Percentiles rank a stretch among this genome's conserved stretches.
Conservation (phyloP, 768 basidiomycete genomes). For the Grammothele lineata region DNA sequence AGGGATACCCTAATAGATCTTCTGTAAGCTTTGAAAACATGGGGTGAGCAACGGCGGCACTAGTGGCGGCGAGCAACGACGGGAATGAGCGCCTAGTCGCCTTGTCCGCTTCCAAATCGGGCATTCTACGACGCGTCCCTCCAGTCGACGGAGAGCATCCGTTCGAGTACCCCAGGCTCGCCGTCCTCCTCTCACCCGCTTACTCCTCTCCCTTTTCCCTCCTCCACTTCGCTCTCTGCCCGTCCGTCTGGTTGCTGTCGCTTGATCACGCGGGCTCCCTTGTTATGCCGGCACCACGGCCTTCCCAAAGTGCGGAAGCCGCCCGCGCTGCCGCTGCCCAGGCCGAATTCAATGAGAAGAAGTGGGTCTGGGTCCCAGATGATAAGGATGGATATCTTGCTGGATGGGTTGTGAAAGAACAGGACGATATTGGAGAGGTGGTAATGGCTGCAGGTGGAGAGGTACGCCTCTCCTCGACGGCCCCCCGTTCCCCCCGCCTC, state of each 20-base stretch:
- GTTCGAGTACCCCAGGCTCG: not conserved
- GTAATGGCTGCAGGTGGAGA: constrained; percentile 83
- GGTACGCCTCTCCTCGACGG: constrained; percentile 36
- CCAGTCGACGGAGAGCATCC: not conserved
- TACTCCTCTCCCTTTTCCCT: constrained; percentile 2
- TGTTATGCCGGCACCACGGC: constrained; percentile 31
- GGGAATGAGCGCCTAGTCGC: not conserved
- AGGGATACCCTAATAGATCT: too few relatives aligned
- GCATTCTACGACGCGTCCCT: constrained; percentile 10
- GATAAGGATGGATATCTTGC: constrained; percentile 89
- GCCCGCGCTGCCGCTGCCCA: constrained; percentile 85
- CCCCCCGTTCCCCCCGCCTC: not conserved
- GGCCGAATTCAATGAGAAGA: constrained; percentile 96
- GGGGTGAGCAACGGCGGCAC: not conserved
- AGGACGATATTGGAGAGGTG: constrained; percentile 79
- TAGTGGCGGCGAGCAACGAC: not conserved
- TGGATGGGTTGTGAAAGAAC: constrained; percentile 89
- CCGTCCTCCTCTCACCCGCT: not conserved
- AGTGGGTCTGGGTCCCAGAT: constrained; percentile 98
- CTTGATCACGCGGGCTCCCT: constrained; percentile 7
- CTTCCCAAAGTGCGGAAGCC: constrained; percentile 52
- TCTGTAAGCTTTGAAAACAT: too few relatives aligned
- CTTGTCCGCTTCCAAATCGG: constrained; percentile 3
- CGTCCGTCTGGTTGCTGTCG: too few relatives aligned
- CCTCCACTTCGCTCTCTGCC: constrained; percentile 9